phyloP scores from a whole-genome alignment of 2,329 filamentous ascomycete species.

The Paracorniculantispora psalliotae region DNA sequence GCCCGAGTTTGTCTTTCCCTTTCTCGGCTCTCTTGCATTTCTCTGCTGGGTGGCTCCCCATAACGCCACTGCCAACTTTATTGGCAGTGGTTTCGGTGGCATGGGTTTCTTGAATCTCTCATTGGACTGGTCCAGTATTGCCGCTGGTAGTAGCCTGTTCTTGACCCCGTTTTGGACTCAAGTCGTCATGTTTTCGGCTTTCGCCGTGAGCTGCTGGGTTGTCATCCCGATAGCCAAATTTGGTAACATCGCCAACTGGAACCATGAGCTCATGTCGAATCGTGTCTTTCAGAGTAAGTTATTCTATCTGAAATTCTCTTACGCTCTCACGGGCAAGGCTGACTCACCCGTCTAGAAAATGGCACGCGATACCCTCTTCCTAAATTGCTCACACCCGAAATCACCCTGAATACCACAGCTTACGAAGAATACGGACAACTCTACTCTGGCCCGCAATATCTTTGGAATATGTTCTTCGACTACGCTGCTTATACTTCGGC shows the following conservation, averaged over 20 bases:
- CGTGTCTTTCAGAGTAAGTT: constrained; percentile 38
- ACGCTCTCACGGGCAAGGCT: too few species aligned
- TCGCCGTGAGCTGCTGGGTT: constrained; percentile 53
- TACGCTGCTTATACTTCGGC: constrained; percentile 56
- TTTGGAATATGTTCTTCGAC: constrained; percentile 57
- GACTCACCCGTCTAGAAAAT: constrained; percentile 21
- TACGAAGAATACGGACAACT: constrained; percentile 46
- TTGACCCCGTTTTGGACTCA: constrained; percentile 57
- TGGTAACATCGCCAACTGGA: constrained; percentile 47
- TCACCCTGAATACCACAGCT: constrained; percentile 42
- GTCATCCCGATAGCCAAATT: constrained; percentile 55
- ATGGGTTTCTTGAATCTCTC: constrained; percentile 58
- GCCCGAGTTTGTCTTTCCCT: constrained; percentile 56
- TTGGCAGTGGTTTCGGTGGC: constrained; percentile 56
- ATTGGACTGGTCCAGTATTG: constrained; percentile 56
- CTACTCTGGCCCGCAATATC: constrained; percentile 53
- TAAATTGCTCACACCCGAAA: constrained; percentile 28
- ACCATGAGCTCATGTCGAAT: constrained; percentile 55
- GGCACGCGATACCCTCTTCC: constrained; percentile 31
- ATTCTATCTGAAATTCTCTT: too few species aligned
- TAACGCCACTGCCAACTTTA: constrained; percentile 54
- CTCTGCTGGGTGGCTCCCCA: constrained; percentile 59
- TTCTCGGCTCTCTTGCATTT: constrained; percentile 55
- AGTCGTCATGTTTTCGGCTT: constrained; percentile 50
- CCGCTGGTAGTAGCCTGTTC: constrained; percentile 44